Evolutionary conservation across 2,329 filamentous ascomycete species (phyloP).

Genomic region (Neonectria ditissima): DNA sequence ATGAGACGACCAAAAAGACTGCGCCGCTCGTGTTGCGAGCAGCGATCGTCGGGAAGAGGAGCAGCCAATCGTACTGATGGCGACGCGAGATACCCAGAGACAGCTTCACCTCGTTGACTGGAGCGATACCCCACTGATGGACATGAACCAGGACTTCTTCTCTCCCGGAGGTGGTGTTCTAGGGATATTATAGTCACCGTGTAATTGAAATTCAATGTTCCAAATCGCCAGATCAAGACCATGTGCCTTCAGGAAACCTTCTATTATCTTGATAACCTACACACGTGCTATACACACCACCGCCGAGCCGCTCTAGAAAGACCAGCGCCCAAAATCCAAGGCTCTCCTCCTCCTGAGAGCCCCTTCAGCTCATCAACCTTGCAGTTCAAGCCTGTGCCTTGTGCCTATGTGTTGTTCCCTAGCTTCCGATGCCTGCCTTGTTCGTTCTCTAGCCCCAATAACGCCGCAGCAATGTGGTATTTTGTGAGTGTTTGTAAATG

Average conservation of each 20-base stretch:
- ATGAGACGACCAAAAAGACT: slow-evolving; percentile 1
- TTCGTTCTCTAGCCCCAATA: slow-evolving; percentile 43
- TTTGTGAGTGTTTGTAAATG: slow-evolving; percentile 31
- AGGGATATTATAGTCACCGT: neutral
- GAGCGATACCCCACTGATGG: neutral
- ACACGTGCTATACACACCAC: slow-evolving; percentile 29
- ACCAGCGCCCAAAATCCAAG: slow-evolving; percentile 25
- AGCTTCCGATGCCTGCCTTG: slow-evolving; percentile 23
- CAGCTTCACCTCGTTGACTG: neutral
- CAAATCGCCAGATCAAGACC: slow-evolving; percentile 9
- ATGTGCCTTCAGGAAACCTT: slow-evolving; percentile 25
- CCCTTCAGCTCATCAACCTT: slow-evolving; percentile 15
- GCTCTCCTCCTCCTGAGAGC: slow-evolving; percentile 13
- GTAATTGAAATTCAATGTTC: neutral
- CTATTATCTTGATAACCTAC: slow-evolving; percentile 39
- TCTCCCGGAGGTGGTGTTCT: neutral
- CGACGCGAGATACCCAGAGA: neutral
- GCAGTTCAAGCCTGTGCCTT: slow-evolving; percentile 6
- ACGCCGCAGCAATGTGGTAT: slow-evolving; percentile 47
- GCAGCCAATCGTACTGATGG: neutral
- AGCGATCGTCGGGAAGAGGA: slow-evolving; percentile 18
- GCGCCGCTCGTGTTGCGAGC: slow-evolving; percentile 27
- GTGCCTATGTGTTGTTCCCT: slow-evolving; percentile 3
- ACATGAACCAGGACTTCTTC: neutral
- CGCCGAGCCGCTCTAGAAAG: slow-evolving; percentile 35